A percentile compares a stretch with the other conserved stretches of the same genome.
Evolutionary conservation across 768 basidiomycete genomes (phyloP).

Genomic region (Cyclocybe aegerita): DNA sequence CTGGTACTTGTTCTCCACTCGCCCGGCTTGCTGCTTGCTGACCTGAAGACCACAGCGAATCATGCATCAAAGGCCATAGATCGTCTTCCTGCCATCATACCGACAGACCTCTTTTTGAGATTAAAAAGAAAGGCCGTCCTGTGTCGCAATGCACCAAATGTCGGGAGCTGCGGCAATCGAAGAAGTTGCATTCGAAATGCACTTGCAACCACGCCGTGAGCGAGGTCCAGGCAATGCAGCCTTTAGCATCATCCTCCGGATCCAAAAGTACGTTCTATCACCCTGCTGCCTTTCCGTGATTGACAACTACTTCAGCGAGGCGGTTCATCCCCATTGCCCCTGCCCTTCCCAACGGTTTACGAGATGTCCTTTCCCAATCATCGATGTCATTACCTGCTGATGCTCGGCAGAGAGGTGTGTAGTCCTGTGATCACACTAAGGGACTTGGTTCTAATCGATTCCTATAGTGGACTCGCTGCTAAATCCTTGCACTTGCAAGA

Average conservation of each 20-base stretch:
- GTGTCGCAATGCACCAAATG: slow-evolving; percentile 89
- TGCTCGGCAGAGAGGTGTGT: slow-evolving; percentile 50
- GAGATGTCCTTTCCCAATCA: slow-evolving; percentile 44
- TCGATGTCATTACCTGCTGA: slow-evolving; percentile 32
- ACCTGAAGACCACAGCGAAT: slow-evolving; percentile 53
- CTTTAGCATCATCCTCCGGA: slow-evolving; percentile 31
- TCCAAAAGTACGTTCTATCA: slow-evolving; percentile 37
- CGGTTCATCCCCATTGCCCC: slow-evolving; percentile 73
- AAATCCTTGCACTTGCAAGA: slow-evolving; percentile 64
- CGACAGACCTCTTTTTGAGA: slow-evolving; percentile 87
- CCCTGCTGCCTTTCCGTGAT: background rate
- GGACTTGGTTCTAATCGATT: slow-evolving; percentile 9
- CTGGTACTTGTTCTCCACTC: slow-evolving; percentile 47
- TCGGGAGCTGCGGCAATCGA: slow-evolving; percentile 77
- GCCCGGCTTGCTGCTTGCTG: slow-evolving; percentile 1
- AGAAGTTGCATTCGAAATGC: slow-evolving; percentile 81
- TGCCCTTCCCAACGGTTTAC: slow-evolving; percentile 72
- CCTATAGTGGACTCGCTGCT: slow-evolving; percentile 55
- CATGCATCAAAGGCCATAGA: slow-evolving; percentile 93
- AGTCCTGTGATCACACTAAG: slow-evolving; percentile 1
- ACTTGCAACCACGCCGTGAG: slow-evolving; percentile 54
- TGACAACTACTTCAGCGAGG: slow-evolving; percentile 42
- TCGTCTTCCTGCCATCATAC: slow-evolving; percentile 87
- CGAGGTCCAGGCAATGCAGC: slow-evolving; percentile 27
- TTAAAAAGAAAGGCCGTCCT: slow-evolving; percentile 92